Base-by-base conservation (phyloP, 2,329 filamentous ascomycete species). In the Helotiales sp. region DNA sequence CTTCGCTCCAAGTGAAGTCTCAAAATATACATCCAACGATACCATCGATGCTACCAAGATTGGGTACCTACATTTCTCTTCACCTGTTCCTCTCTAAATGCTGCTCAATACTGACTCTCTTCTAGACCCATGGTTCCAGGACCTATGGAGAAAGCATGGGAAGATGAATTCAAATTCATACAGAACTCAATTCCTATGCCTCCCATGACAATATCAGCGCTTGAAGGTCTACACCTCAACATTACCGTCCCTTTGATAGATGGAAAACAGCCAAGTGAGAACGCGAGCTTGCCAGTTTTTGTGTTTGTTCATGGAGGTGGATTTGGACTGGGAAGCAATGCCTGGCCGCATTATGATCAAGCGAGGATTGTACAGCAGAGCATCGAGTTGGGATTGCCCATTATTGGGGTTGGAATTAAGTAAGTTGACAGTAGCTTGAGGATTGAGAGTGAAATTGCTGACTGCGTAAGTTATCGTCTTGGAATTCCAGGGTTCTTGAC, bases 231-330 rank as follows among this genome's bases (percentile, higher is more conserved):
- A 24, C 81, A 80, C 49, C 67, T 83, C 17, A 82, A 82, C 58
- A 76, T 84, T 48, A 76, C 77, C 0, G 71, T 78, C 0, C 80
- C 81, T 1, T 60, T 56, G 12, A 42, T 34, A n/a, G 55, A 66
- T 46, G 9, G 66, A 59, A 50, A 54, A 29, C 2, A 34, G 0
- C 51, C 55, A 2, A 31, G 33, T 29, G 1, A 50, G 31, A 0
- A 54, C 4, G 67, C 69, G 12, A 74, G 73, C 5, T 69, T 82
- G 2, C 81, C 81, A 0, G 79, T 83, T 0, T 72, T 82, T 36
- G 73, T 80, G 1, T 81, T 81, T 60, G 74, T 84, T 4, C 80
- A 83, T 58, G 81, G 81, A 0, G 80, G 81, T 10, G 81, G 77
- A 0, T 77, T 80, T 49, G 68, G 70, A 2, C 72, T 77, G 2